These are phyloP conservation scores for Polytolypa hystricis DNA, from an alignment of 2,329 filamentous ascomycete species.

Conservation along the genomic window DNA sequence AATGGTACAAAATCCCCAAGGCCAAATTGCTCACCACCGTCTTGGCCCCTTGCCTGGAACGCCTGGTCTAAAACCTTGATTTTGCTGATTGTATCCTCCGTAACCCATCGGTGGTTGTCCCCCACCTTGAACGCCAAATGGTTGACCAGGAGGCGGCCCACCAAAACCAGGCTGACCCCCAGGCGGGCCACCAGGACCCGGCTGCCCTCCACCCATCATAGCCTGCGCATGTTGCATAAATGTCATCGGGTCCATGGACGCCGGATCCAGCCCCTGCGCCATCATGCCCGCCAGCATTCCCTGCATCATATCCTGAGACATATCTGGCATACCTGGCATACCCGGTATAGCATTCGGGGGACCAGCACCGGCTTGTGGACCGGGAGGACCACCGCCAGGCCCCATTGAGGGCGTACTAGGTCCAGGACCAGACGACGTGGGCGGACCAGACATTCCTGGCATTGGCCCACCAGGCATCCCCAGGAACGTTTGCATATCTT, in stretches of 20 bases:
- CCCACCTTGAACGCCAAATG: conserved; percentile 24
- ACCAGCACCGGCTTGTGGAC: conserved; percentile 5
- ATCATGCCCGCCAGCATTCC: conserved; percentile 47
- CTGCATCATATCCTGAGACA: conserved; percentile 47
- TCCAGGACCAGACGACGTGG: conserved; percentile 13
- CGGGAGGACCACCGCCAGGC: conserved; percentile 2
- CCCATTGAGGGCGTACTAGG: conserved; percentile 3
- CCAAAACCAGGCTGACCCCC: conserved; percentile 26
- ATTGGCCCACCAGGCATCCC: conserved; percentile 30
- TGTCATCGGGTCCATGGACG: conserved; percentile 41
- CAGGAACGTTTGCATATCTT: conserved; percentile 51
- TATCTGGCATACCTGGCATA: conserved; percentile 37
- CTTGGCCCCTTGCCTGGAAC: conserved; percentile 26
- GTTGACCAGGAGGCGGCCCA: conserved; percentile 22
- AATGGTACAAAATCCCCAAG: too few relatives aligned
- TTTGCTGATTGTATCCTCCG: conserved; percentile 30
- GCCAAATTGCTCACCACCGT: conserved; percentile 23
- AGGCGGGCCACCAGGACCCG: conserved; percentile 27
- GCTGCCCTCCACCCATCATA: conserved; percentile 36
- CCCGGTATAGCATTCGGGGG: conserved; percentile 23
- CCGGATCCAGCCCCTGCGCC: conserved; percentile 42
- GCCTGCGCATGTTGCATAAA: conserved; percentile 45
- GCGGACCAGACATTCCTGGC: conserved; percentile 10
- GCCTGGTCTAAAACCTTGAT: conserved; percentile 24
- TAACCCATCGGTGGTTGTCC: conserved; percentile 33